Base-by-base conservation (phyloP, 192 early-diverging fungal species). In the Umbelopsis vinacea region DNA sequence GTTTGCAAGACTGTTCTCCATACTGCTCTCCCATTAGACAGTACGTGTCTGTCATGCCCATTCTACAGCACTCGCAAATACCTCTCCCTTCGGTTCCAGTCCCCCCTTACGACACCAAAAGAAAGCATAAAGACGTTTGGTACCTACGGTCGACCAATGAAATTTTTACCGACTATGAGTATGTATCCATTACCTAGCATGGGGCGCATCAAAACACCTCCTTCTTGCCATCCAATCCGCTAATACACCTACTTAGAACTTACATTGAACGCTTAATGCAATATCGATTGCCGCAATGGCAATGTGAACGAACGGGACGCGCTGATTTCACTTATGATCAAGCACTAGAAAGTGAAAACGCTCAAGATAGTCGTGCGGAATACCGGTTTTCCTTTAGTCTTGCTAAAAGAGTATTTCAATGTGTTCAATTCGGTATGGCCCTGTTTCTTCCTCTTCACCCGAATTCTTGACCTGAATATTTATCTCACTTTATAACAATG, bases 271-370 rank as follows among this genome's bases (percentile, higher is more conserved):
- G 46, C 26, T 47, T 45, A 23, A 71, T 24, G 67, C 83, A 93
- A 12, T 95, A 95, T 74, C 85, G 87, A 15, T 86, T 89, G 70
- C 84, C 83, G 53, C 77, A 86, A 35, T 98, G 95, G 90, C 83
- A 92, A 55, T 96, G 95, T 81, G 84, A 86, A 52, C 79, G 79
- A 6, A 92, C 92, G 0, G 92, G 95, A 0, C 92, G 89, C 70
- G 74, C 80, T 14, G 74, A 87, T 33, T 77, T 98, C 60, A 95
- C 92, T 3, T 98, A 91, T 73, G 88, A 92, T 63, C 89, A 95
- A 74, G 96, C 96, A 0, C 76, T 91, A 23, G 79, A 89, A 45
- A 92, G 89, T 17, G 96, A 98, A 75, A 82, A 85, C 11, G 83
- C 84, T 17, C 87, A 89, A 55, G 78, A 83, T 24, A 81, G 86